Evolutionary conservation across 805 yeast genomes (phyloP), one percentile per base, ranked within the genome.

Genomic region (Candida koratica): DNA sequence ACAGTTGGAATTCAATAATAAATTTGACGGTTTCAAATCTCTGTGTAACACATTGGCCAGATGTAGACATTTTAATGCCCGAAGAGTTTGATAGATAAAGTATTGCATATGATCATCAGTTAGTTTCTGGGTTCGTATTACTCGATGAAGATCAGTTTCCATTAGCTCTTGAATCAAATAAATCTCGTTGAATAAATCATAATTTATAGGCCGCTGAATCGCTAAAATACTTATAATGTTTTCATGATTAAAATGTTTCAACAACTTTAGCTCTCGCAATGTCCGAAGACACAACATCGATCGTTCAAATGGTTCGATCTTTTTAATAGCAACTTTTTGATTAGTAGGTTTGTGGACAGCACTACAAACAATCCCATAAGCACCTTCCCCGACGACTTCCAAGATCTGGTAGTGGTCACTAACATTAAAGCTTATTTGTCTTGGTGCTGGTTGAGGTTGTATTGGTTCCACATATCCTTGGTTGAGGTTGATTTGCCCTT

Each of bases 41-140:
- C 97, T 73, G 56, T 90, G 97, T 43, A 90, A 75, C 15, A 90
- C 95, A 52, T 88, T 86, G n/a, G 96, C 95, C 17, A 87, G 79
- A 57, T 90, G 97, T 56, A 90, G 70, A 16, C 93, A 87, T 58
- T 90, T 90, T 40, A 90, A 67, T 1, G 95, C 97, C 34, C 96
- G 69, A 41, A 90, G 64, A 0, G 94, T 86, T 61, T 90, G 97
- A 61, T 90, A 90, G 14, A 85, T 75, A 56, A 90, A 90, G 59
- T 88, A 88, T 58, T 90, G 97, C 49, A 89, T 81, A 58, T 90
- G 97, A 58, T 88, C 95, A 58, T 90, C 97, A 14, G 85, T 77
- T 35, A 90, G 68, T 38, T 75, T 75, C 60, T 90, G 97, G 2
- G 93, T 78, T 26, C 84, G 66, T 28, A 85, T 85, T 18, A 85